Evolutionary conservation across 768 basidiomycete genomes (phyloP).

Genomic region (Tylopilus rubrobrunneus): DNA sequence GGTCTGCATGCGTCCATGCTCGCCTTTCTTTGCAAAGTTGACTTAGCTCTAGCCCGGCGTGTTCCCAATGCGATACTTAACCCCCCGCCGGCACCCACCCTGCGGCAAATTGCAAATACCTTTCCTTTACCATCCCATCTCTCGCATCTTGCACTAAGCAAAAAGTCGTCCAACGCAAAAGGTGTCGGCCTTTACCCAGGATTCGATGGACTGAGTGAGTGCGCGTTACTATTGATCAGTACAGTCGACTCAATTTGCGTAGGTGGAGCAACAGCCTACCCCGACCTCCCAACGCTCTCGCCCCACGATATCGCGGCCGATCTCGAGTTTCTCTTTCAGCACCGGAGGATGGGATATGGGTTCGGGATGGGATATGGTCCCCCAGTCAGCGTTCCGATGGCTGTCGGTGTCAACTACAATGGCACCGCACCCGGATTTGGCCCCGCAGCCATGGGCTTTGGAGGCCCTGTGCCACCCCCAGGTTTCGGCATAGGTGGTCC

Average conservation of each 20-base stretch:
- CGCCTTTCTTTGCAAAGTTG: background rate
- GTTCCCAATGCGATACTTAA: slow-evolving; percentile 54
- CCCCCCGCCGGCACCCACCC: slow-evolving; percentile 52
- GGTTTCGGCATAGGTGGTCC: slow-evolving; percentile 19
- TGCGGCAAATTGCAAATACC: slow-evolving; percentile 64
- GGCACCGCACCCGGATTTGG: slow-evolving; percentile 13
- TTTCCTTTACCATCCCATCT: slow-evolving; percentile 43
- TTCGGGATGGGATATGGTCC: slow-evolving; percentile 26
- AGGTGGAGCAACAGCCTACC: slow-evolving; percentile 38
- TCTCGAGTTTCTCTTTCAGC: slow-evolving; percentile 51
- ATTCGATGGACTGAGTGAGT: slow-evolving; percentile 20
- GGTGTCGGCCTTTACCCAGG: slow-evolving; percentile 17
- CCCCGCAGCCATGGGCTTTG: slow-evolving; percentile 16
- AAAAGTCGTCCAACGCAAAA: slow-evolving; percentile 14
- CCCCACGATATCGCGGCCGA: slow-evolving; percentile 48
- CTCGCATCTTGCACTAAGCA: slow-evolving; percentile 21
- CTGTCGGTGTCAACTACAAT: slow-evolving; percentile 16
- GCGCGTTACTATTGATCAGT: background rate
- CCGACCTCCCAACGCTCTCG: slow-evolving; percentile 38
- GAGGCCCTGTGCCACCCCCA: slow-evolving; percentile 10
- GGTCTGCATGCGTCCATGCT: slow-evolving; percentile 41
- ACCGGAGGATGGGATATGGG: slow-evolving; percentile 28
- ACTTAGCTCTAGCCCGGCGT: slow-evolving; percentile 42
- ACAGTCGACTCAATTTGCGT: slow-evolving; percentile 28
- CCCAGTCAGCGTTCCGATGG: slow-evolving; percentile 19